These are phyloP conservation scores for Apodospora peruviana DNA, from an alignment of 495 filamentous ascomycete species.

Conservation along the genomic window DNA sequence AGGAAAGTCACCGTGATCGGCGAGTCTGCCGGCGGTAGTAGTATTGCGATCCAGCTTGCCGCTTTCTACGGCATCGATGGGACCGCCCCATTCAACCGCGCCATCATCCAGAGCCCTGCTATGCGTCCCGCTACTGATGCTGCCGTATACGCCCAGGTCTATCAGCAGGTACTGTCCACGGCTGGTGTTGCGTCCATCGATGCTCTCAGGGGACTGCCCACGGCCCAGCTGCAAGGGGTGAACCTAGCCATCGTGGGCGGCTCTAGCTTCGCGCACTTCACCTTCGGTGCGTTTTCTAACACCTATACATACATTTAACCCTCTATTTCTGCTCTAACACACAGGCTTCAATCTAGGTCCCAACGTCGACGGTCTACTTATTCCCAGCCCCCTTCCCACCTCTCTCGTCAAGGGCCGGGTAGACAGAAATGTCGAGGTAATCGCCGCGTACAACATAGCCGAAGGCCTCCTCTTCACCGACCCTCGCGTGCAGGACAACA, in stretches of 20 bases:
- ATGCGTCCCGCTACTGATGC: conserved; percentile 3
- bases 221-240: neutral
- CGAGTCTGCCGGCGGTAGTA: conserved; percentile 10
- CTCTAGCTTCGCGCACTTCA: neutral
- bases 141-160: conserved; percentile 3
- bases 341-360: conserved; percentile 2
- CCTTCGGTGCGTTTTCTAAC: neutral
- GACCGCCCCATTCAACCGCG: conserved; percentile 4
- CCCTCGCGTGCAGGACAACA: conserved; percentile 4
- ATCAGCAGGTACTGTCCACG: neutral
- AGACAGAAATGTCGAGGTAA: conserved; percentile 4
- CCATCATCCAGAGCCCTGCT: conserved; percentile 9
- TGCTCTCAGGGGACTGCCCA: neutral
- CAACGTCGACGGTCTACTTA: conserved; percentile 10
- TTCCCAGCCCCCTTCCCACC: conserved; percentile 2
- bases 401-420: neutral
- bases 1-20: conserved; percentile 7
- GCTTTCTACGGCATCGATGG: conserved; percentile 1
- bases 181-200: conserved; percentile 1
- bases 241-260: conserved; percentile 1
- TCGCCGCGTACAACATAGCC: conserved; percentile 3
- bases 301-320: neutral
- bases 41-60: conserved; percentile 2
- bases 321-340: neutral
- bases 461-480: conserved; percentile 14